These are phyloP conservation scores for Ganoderma meredithae DNA, from an alignment of 1,284 basidiomycete genomes.

Conservation along the genomic window DNA sequence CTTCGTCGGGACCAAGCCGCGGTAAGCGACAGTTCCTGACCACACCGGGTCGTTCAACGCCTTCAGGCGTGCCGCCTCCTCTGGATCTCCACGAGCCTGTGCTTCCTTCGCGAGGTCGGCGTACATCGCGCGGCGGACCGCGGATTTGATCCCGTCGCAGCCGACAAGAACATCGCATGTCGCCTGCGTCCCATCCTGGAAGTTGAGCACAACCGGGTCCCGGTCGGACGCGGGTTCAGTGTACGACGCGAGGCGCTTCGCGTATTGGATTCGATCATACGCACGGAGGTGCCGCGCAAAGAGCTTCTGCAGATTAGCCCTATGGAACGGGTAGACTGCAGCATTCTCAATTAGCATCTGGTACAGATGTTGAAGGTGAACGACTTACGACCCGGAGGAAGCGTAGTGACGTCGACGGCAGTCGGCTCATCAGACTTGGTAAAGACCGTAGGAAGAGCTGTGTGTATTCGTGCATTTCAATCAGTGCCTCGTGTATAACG, in stretches of 20 bases:
- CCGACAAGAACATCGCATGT: constrained; percentile 53
- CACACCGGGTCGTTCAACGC: constrained; percentile 17
- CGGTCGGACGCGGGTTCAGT: constrained; percentile 20
- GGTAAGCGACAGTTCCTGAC: constrained; percentile 27
- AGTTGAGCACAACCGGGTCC: constrained; percentile 36
- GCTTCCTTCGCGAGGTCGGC: constrained; percentile 21
- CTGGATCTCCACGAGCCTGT: constrained; percentile 3
- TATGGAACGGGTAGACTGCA: constrained; percentile 45
- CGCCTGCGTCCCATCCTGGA: constrained; percentile 47
- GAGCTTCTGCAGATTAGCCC: constrained; percentile 51
- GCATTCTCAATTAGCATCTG: constrained; percentile 26
- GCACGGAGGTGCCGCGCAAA: constrained; percentile 47
- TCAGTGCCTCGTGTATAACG: background rate
- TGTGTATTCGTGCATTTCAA: background rate
- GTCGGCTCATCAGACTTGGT: constrained; percentile 27
- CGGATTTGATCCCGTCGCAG: constrained; percentile 55
- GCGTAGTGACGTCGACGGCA: background rate
- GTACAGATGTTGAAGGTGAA: background rate
- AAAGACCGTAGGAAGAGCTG: constrained; percentile 14
- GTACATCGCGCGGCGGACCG: constrained; percentile 47
- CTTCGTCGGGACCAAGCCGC: constrained; percentile 20
- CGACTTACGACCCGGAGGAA: background rate
- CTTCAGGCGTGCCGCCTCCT: constrained; percentile 14
- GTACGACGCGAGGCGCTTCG: constrained; percentile 36
- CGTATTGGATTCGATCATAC: constrained; percentile 44